These are phyloP conservation scores for Boechera retrofracta DNA, from an alignment of 345 rosid genomes.

Conservation along the genomic window DNA sequence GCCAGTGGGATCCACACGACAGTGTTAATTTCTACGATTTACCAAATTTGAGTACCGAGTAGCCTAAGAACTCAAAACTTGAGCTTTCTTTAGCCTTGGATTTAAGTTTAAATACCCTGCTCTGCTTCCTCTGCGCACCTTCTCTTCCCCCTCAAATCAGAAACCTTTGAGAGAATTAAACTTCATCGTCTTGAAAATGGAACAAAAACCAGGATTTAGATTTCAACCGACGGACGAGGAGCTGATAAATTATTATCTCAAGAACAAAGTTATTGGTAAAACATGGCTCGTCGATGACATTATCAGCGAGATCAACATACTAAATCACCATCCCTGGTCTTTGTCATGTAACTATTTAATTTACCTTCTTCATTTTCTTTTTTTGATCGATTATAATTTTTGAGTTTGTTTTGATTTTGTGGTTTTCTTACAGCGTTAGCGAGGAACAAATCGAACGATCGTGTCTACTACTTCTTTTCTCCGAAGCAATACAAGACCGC, in stretches of 20 bases:
- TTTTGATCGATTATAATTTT: neutral
- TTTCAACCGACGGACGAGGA: constrained; percentile 37
- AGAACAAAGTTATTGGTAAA: constrained; percentile 34
- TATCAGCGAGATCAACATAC: constrained; percentile 37
- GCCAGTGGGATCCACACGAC: too few species aligned
- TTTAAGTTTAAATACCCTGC: too few species aligned
- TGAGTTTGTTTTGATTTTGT: neutral
- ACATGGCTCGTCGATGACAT: constrained; percentile 20
- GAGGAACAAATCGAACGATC: constrained; percentile 29
- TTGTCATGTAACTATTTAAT: constrained; percentile 45
- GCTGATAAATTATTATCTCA: constrained; percentile 30
- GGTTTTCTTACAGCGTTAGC: constrained; percentile 14
- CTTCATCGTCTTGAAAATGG: neutral
- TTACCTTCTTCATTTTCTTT: neutral
- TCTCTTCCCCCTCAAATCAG: too few species aligned
- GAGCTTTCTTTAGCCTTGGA: too few species aligned
- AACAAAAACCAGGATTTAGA: neutral
- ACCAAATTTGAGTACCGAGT: too few species aligned
- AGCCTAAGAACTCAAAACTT: too few species aligned
- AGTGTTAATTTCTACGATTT: too few species aligned
- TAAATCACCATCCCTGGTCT: constrained; percentile 33
- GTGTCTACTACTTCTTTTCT: constrained; percentile 12
- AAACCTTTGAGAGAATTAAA: too few species aligned
- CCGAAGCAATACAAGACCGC: neutral
- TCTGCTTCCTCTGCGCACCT: too few species aligned